These are phyloP conservation scores for Panicum miliaceum DNA, from an alignment of 176 grass and related monocot genomes.

Conservation along the genomic window DNA sequence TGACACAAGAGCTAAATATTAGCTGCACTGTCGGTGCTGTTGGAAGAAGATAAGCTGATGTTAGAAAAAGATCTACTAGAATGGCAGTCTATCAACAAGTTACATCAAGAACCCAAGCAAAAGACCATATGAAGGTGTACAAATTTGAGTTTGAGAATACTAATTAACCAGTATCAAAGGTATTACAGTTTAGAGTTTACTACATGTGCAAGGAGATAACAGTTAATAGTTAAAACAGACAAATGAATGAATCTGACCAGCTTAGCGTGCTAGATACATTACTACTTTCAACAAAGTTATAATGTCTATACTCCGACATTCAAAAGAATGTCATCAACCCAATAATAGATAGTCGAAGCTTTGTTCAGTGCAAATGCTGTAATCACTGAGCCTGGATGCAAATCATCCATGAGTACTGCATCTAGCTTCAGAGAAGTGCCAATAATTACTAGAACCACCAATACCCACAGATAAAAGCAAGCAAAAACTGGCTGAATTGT, in stretches of 20 bases:
- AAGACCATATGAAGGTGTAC: slow-evolving; percentile 15
- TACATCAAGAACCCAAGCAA: slow-evolving; percentile 7
- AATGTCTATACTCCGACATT: slow-evolving; percentile 8
- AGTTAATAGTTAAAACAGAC: slow-evolving; percentile 13
- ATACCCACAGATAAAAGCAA: slow-evolving; percentile 15
- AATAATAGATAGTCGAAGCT: neutral
- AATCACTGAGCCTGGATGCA: slow-evolving; percentile 12
- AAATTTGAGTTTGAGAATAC: slow-evolving; percentile 14
- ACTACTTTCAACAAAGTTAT: slow-evolving; percentile 35
- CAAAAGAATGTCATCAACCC: slow-evolving; percentile 17
- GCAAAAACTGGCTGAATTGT: neutral
- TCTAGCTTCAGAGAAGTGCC: neutral
- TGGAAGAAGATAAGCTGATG: slow-evolving; percentile 35
- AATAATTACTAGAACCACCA: slow-evolving; percentile 17
- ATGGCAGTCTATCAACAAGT: neutral
- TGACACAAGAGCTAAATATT: slow-evolving; percentile 72
- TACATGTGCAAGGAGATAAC: slow-evolving; percentile 22
- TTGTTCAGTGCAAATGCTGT: neutral
- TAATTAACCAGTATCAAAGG: slow-evolving; percentile 6
- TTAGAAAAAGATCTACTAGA: slow-evolving; percentile 39
- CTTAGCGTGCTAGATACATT: slow-evolving; percentile 6
- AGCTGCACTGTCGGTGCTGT: slow-evolving; percentile 86
- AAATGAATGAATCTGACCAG: neutral
- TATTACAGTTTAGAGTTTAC: neutral
- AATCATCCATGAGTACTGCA: neutral